Base-by-base conservation (phyloP, 176 grass and related monocot genomes). In the Urochloa ruziziensis region DNA sequence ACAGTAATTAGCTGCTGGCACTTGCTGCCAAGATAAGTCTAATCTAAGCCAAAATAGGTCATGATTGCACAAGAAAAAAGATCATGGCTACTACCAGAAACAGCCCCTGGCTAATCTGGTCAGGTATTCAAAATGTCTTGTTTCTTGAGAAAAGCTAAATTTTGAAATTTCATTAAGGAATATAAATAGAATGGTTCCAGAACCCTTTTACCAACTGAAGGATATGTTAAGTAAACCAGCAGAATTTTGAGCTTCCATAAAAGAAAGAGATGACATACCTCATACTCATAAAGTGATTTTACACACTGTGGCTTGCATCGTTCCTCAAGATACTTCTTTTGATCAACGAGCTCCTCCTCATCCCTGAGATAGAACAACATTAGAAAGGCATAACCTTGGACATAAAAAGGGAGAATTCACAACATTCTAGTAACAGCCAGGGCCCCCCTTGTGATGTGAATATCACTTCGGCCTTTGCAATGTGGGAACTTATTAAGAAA, bases 271-370 rank as follows among this genome's bases (percentile, higher is more conserved):
- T 39, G 5, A 15, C 68, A 40, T 34, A 89, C 92, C 86, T 86
- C 88, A 32, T 94, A 91, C 53, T 76, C 84, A 49, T 91, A 84
- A 18, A 94, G 82, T 74, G 89, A 16, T 62, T 88, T 88, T 49
- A 94, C 89, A 82, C 89, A 91, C 44, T 93, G 85, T 36, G 92
- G 86, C 52, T 94, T 94, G 89, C 92, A 91, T 25, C 86, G 59
- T 23, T 94, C 92, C 59, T 94, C 92, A 48, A 91, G 69, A 73
- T 91, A 85, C 52, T 89, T 82, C 84, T 94, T 91, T 54, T 84
- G 89, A 53, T 87, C 92, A 79, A 89, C 84, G 40, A 51, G 76
- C 70, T 94, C 89, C 67, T 94, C 92, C 1, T 91, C 84, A 10
- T 77, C 83, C 92, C 92, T 91, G 35, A 58, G 27, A 83, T 44